Evolutionary conservation across 2,329 filamentous ascomycete species (phyloP).

Genomic region (Xylaria sp.): DNA sequence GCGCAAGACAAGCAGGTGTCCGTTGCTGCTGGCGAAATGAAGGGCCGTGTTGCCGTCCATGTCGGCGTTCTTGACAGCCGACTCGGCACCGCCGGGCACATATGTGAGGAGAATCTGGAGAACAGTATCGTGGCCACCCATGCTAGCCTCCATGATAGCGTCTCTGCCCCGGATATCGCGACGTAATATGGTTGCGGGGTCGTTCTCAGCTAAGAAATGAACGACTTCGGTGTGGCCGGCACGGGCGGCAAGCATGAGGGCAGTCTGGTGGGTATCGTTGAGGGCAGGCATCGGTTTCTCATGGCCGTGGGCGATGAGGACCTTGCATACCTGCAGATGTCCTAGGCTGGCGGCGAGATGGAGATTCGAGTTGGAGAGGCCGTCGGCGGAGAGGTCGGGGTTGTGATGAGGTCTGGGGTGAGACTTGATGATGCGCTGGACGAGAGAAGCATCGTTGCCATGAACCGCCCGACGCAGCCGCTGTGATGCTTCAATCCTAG

Average conservation of each 20-base stretch:
- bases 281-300: slow-evolving; percentile 74
- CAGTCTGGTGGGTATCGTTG: slow-evolving; percentile 81
- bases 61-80: slow-evolving; percentile 65
- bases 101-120: slow-evolving; percentile 70
- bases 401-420: slow-evolving; percentile 79
- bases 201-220: slow-evolving; percentile 69
- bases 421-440: slow-evolving; percentile 75
- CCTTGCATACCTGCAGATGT: slow-evolving; percentile 69
- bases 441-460: slow-evolving; percentile 72
- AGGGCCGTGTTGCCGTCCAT: slow-evolving; percentile 82
- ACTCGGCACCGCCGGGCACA: slow-evolving; percentile 58
- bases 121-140: slow-evolving; percentile 66
- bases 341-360: slow-evolving; percentile 81
- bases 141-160: slow-evolving; percentile 70
- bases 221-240: slow-evolving; percentile 76
- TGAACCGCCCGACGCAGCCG: slow-evolving; percentile 84
- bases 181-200: slow-evolving; percentile 67
- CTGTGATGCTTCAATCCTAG: slow-evolving; percentile 70
- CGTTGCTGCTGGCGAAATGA: slow-evolving; percentile 84
- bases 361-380: slow-evolving; percentile 81
- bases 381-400: slow-evolving; percentile 70
- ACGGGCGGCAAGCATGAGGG: slow-evolving; percentile 77
- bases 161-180: slow-evolving; percentile 73
- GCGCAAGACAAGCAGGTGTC: slow-evolving; percentile 77
- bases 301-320: slow-evolving; percentile 76